Percentiles rank a stretch among this genome's conserved stretches.
Evolutionary conservation across 2,329 filamentous ascomycete genomes (phyloP).

Genomic region (Cercospora berteroae): DNA sequence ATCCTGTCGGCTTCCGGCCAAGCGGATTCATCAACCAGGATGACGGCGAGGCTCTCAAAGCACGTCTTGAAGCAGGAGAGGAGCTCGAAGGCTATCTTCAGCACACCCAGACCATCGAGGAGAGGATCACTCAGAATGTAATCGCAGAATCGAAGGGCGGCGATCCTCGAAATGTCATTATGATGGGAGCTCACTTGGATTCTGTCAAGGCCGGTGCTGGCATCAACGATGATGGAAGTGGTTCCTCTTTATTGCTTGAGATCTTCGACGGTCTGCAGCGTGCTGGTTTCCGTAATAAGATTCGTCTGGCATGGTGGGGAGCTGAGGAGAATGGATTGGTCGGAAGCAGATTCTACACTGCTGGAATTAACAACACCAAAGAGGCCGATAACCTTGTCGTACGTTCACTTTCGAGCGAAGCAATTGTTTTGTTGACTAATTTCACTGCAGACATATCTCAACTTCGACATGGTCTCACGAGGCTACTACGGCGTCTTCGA

Average conservation of each 20-base stretch:
- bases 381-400: slow-evolving; percentile 60
- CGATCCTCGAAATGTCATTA: slow-evolving; percentile 12
- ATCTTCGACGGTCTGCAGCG: slow-evolving; percentile 62
- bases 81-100: slow-evolving; percentile 39
- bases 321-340: slow-evolving; percentile 61
- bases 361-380: slow-evolving; percentile 42
- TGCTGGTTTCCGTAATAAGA: slow-evolving; percentile 69
- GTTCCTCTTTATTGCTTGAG: slow-evolving; percentile 60
- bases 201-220: slow-evolving; percentile 58
- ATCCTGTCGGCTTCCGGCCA: slow-evolving; percentile 53
- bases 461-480: slow-evolving; percentile 10
- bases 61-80: slow-evolving; percentile 51
- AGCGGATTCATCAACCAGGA: slow-evolving; percentile 65
- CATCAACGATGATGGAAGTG: slow-evolving; percentile 77
- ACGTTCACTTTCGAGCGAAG: slow-evolving; percentile 57
- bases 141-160: slow-evolving; percentile 57
- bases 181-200: slow-evolving; percentile 41
- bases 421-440: slow-evolving; percentile 29
- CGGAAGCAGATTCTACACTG: slow-evolving; percentile 58
- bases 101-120: slow-evolving; percentile 46
- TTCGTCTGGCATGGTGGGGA: slow-evolving; percentile 66
- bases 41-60: slow-evolving; percentile 57
- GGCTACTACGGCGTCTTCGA: slow-evolving; percentile 11
- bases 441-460: slow-evolving; percentile 52
- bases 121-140: slow-evolving; percentile 54